These are phyloP conservation scores for Ustilago curta DNA, from an alignment of 1,284 basidiomycete genomes.

Conservation along the genomic window DNA sequence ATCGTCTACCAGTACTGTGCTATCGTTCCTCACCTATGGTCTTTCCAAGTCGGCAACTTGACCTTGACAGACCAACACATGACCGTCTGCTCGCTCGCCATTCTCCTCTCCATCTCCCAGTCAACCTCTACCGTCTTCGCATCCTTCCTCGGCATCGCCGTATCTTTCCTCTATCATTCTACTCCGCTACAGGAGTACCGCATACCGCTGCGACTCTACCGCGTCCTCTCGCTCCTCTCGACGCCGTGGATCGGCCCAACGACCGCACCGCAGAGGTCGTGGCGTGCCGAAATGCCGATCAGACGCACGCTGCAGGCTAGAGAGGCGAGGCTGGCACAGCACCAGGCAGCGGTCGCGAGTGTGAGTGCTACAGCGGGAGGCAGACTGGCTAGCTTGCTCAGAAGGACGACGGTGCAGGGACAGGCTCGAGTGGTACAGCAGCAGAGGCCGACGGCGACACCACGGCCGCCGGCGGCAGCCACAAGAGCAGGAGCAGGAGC, in stretches of 20 bases:
- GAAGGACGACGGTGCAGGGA: slow-evolving; percentile 10
- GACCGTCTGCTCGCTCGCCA: slow-evolving; percentile 12
- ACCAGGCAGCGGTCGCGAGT: slow-evolving; percentile 18
- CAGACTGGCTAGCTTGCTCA: slow-evolving; percentile 24
- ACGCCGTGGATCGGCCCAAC: slow-evolving; percentile 25
- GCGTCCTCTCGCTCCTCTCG: slow-evolving; percentile 9
- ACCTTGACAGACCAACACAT: slow-evolving; percentile 28
- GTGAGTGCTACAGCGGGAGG: slow-evolving; percentile 5
- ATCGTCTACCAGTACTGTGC: slow-evolving; percentile 34
- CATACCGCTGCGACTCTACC: slow-evolving; percentile 22
- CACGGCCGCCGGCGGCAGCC: too few species aligned
- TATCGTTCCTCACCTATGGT: slow-evolving; percentile 47
- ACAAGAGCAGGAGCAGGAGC: background rate
- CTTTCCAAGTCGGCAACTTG: slow-evolving; percentile 14
- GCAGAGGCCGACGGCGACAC: background rate
- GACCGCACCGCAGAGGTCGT: slow-evolving; percentile 21
- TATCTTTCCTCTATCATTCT: slow-evolving; percentile 31
- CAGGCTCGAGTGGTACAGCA: background rate
- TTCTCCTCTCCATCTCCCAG: slow-evolving; percentile 30
- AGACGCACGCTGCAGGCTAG: slow-evolving; percentile 20
- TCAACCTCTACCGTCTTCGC: slow-evolving; percentile 3
- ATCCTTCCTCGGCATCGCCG: slow-evolving; percentile 10
- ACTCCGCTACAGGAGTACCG: slow-evolving; percentile 17
- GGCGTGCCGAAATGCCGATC: slow-evolving; percentile 27
- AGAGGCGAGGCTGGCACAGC: slow-evolving; percentile 30